Base-by-base conservation (phyloP, 192 early-diverging fungal species). In the Coemansia sp. region DNA sequence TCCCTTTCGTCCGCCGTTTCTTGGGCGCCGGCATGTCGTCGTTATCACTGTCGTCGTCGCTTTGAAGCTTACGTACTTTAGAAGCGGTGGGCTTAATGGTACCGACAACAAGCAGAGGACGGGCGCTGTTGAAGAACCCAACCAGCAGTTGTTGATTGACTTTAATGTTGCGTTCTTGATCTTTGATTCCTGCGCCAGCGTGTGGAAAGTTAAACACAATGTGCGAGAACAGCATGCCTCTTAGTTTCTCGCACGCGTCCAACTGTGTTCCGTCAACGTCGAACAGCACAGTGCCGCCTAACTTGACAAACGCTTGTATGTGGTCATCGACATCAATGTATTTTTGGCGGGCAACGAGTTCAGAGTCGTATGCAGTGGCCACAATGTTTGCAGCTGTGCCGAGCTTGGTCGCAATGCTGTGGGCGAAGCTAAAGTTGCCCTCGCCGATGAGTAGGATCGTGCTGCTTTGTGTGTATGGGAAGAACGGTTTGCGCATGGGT, bases 171-270 rank as follows among this genome's bases (percentile, higher is more conserved):
- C 91, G 83, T 51, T 86, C 82, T 81, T 94, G 87, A 72, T 98
- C 94, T 74, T 97, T 98, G 63, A 96, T 93, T 10, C 96, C 95
- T 17, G 85, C 60, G 25, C 95, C 94, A 7, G 88, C 88, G 68
- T 98, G 96, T 35, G 96, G 96, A 72, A 98, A 98, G 72, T 96
- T 96, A 72, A 98, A 98, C 12, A 96, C 86, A 37, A 98, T 92
- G 62, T 89, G 90, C 43, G 86, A 81, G 66, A 94, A 98, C 37
- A 65, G 45, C 54, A 80, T 76, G 19, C 67, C 69, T 24, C 73
- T 83, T n/a, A 96, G 75, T 35, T 66, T 70, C 63, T 86, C 84
- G 62, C 65, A 73, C 37, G 76, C 86, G 2, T 74, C 72, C 48
- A 98, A 56, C 22, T 84, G 67, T 0, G 93, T 94, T 1, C 84